Percentiles rank a stretch among this genome's conserved stretches.
Conservation (phyloP, 768 basidiomycete genomes). For the Amyloporia xantha region DNA sequence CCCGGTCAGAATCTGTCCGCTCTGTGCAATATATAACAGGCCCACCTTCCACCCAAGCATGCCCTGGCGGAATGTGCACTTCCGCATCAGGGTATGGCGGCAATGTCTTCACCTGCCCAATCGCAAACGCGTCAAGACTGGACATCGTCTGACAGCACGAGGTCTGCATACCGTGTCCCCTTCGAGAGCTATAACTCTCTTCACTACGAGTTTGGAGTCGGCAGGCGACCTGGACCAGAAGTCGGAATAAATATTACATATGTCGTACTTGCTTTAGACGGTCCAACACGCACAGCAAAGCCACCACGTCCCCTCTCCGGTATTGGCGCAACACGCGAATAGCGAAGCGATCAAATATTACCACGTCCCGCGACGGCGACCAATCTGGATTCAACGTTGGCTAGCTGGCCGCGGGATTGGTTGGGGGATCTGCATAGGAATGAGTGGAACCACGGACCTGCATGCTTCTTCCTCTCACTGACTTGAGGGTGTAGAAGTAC, state of each 20-base stretch:
- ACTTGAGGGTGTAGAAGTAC: constrained; percentile 46
- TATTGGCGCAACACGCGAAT: constrained; percentile 31
- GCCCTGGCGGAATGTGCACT: constrained; percentile 51
- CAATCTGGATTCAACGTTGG: constrained; percentile 70
- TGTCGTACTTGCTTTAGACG: no score
- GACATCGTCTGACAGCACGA: neutral
- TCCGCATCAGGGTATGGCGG: constrained; percentile 56
- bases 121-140: neutral
- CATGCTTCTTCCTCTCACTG: constrained; percentile 63
- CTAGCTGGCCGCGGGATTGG: constrained; percentile 37
- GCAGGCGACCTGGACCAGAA: constrained; percentile 55
- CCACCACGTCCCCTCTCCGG: constrained; percentile 58
- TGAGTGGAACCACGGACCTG: constrained; percentile 41
- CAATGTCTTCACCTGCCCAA: constrained; percentile 45
- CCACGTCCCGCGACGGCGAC: constrained; percentile 54
- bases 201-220: constrained; percentile 47
- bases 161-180: constrained; percentile 40
- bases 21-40: no score
- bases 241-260: no score
- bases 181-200: constrained; percentile 57
- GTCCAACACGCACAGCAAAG: constrained; percentile 44
- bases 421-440: neutral
- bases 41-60: constrained; percentile 73
- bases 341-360: constrained; percentile 51
- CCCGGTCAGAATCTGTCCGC: no score